These are phyloP conservation scores for Dictyostelium intermedium DNA, from an alignment of 78 protist species.

Conservation along the genomic window DNA sequence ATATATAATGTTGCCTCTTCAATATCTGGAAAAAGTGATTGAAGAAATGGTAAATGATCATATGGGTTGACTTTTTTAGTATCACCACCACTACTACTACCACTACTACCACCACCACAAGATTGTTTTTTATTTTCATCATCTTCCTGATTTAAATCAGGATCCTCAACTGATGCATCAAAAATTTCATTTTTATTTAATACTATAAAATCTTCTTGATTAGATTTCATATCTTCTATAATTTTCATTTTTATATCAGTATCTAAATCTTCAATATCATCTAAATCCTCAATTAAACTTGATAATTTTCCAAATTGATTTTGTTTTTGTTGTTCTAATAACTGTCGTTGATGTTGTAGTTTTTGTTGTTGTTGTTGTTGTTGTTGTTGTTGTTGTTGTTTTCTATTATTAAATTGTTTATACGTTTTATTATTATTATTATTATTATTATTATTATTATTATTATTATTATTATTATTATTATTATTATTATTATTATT, in stretches of 20 bases:
- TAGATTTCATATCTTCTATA: background rate
- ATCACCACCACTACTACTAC: background rate
- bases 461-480: too few species aligned
- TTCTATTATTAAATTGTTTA: too few species aligned
- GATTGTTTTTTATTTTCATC: background rate
- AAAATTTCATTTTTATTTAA: background rate
- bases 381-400: background rate
- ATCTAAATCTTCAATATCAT: background rate
- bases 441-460: too few species aligned
- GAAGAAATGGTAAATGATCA: constrained; percentile 1
- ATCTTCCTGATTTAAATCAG: background rate
- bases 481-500: too few species aligned
- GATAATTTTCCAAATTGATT: background rate
- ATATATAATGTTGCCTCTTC: background rate
- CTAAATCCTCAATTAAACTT: background rate
- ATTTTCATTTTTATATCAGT: background rate
- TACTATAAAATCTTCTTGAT: too few species aligned
- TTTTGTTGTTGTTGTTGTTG: background rate
- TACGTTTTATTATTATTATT: too few species aligned
- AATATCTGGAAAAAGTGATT: constrained; percentile 33
- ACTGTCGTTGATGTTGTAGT: background rate
- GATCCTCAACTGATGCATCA: background rate
- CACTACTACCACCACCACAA: background rate
- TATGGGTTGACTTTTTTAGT: background rate
- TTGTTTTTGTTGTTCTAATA: background rate